Conservation (phyloP, 2,329 filamentous ascomycete genomes). For the Intubia oerlemansii region DNA sequence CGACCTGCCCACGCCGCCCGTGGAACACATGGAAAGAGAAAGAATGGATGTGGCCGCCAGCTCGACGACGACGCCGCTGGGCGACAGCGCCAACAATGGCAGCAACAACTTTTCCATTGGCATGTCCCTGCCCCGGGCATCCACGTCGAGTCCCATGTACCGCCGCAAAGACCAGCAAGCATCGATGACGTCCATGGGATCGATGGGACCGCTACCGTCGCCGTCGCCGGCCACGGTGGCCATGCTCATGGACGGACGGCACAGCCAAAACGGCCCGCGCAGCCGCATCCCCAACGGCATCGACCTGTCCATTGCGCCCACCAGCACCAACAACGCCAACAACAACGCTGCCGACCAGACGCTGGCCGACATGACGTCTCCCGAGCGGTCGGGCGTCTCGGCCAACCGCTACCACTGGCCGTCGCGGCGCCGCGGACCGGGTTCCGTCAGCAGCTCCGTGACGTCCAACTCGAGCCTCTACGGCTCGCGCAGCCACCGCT, state of each 20-base stretch:
- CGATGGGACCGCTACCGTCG: constrained; percentile 50
- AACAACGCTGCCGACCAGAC: no score
- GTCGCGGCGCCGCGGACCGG: constrained; percentile 27
- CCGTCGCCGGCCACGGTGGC: constrained; percentile 43
- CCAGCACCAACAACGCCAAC: constrained; percentile 22
- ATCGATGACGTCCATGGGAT: no score
- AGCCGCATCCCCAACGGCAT: constrained; percentile 57
- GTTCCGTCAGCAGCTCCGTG: constrained; percentile 33
- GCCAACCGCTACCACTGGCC: constrained; percentile 34
- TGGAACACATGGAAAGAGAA: no score
- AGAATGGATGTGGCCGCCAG: no score
- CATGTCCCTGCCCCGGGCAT: constrained; percentile 35
- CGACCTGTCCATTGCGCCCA: constrained; percentile 26
- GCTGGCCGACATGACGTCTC: constrained; percentile 33
- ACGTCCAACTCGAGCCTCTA: constrained; percentile 31
- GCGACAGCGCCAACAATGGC: no score
- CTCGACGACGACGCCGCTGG: no score
- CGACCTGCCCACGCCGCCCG: no score
- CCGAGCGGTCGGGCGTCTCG: constrained; percentile 31
- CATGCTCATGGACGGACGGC: constrained; percentile 35
- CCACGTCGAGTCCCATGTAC: constrained; percentile 43
- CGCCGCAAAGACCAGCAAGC: constrained; percentile 23
- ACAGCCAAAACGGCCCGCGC: constrained; percentile 47
- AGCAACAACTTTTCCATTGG: constrained; percentile 15
- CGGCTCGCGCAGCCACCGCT: constrained; percentile 20